Evolutionary conservation across 352 stramenopile species (phyloP).

Genomic region (Phytophthora hibernalis): DNA sequence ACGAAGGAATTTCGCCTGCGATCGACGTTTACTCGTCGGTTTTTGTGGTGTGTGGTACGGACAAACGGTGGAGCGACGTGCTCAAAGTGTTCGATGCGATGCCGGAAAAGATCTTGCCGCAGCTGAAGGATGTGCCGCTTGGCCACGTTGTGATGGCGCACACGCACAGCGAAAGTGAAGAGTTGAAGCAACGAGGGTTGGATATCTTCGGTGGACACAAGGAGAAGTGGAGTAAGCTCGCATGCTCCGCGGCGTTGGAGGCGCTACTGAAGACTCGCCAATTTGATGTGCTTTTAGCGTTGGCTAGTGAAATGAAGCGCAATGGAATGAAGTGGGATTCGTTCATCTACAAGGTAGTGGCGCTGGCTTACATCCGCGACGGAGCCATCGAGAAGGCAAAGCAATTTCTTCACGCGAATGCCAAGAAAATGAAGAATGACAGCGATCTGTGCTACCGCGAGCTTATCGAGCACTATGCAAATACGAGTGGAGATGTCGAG

Average conservation of each 20-base stretch:
- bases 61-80: conserved; percentile 58
- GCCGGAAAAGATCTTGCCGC: conserved; percentile 25
- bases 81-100: conserved; percentile 61
- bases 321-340: conserved; percentile 50
- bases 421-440: background rate
- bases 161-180: conserved; percentile 43
- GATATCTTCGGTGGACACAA: conserved; percentile 52
- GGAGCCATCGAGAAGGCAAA: conserved; percentile 9
- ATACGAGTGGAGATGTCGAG: background rate
- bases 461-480: conserved; percentile 7
- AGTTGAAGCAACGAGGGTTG: conserved; percentile 38
- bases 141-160: conserved; percentile 64
- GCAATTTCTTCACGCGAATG: conserved; percentile 1
- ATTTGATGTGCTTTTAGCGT: conserved; percentile 46
- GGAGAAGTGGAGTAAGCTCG: conserved; percentile 45
- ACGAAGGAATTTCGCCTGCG: conserved; percentile 44
- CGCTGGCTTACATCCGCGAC: conserved; percentile 50
- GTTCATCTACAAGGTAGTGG: conserved; percentile 52
- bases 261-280: conserved; percentile 54
- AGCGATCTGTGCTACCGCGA: conserved; percentile 8
- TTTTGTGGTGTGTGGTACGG: conserved; percentile 64
- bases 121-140: conserved; percentile 41
- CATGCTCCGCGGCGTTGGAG: conserved; percentile 53
- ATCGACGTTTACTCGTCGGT: conserved; percentile 70
- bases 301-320: conserved; percentile 50